phyloP scores from a whole-genome alignment of 2,329 filamentous ascomycete species.

The Fusarium guadeloupense region DNA sequence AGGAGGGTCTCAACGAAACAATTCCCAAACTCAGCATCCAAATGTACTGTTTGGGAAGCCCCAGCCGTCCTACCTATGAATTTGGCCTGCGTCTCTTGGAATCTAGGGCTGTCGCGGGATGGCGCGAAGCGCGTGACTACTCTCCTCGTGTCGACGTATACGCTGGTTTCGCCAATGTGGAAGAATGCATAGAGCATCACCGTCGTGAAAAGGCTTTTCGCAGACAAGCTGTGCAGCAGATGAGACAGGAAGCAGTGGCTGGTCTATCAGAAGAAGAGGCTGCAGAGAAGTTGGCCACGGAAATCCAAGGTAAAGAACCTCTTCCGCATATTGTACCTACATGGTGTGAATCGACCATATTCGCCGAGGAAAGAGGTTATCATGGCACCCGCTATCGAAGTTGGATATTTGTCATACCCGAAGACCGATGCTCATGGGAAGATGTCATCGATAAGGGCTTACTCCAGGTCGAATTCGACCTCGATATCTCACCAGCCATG shows the following conservation, averaged over 20 bases:
- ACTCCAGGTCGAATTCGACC: slow-evolving; percentile 14
- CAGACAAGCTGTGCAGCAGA: background rate
- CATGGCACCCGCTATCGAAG: slow-evolving; percentile 9
- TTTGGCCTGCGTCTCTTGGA: background rate
- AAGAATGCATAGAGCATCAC: slow-evolving; percentile 30
- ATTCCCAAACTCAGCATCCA: slow-evolving; percentile 26
- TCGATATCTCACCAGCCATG: slow-evolving; percentile 10
- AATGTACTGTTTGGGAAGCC: slow-evolving; percentile 16
- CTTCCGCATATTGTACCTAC: slow-evolving; percentile 29
- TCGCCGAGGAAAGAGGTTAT: background rate
- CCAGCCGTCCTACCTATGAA: background rate
- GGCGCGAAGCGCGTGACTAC: slow-evolving; percentile 8
- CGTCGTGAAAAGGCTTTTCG: slow-evolving; percentile 17
- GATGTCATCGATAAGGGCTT: slow-evolving; percentile 16
- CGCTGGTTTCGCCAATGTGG: slow-evolving; percentile 2
- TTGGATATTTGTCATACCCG: slow-evolving; percentile 21
- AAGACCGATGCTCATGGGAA: slow-evolving; percentile 17
- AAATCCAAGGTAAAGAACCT: slow-evolving; percentile 23
- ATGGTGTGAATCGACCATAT: slow-evolving; percentile 14
- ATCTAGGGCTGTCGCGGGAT: background rate
- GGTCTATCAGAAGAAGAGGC: slow-evolving; percentile 10
- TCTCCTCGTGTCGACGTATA: slow-evolving; percentile 25
- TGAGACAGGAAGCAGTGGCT: slow-evolving; percentile 2
- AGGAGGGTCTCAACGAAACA: background rate
- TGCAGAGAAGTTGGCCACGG: background rate